Conservation (phyloP, 2,329 filamentous ascomycete species). For the Stemphylium lycopersici region DNA sequence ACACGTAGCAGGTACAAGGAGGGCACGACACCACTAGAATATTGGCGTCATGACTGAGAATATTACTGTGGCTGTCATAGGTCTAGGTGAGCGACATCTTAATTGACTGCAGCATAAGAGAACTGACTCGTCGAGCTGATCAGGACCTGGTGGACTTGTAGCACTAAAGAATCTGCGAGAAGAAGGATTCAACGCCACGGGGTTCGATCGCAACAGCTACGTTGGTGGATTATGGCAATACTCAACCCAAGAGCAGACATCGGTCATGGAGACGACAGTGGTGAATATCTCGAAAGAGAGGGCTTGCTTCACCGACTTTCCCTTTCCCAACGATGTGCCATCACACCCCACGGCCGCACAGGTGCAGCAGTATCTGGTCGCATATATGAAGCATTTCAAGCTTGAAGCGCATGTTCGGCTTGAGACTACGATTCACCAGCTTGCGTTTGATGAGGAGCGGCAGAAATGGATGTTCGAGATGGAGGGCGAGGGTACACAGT, state of each 20-base stretch:
- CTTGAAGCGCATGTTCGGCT: conserved; percentile 22
- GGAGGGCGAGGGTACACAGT: conserved; percentile 4
- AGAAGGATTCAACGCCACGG: conserved; percentile 28
- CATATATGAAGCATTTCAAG: conserved; percentile 26
- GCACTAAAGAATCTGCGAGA: conserved; percentile 28
- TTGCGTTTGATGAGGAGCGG: conserved; percentile 17
- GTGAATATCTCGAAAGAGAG: conserved; percentile 32
- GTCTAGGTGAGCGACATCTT: conserved; percentile 6
- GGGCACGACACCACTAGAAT: neutral
- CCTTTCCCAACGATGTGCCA: conserved; percentile 18
- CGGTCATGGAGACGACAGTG: conserved; percentile 26
- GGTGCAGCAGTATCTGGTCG: conserved; percentile 28
- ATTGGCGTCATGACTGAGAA: neutral
- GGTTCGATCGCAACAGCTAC: conserved; percentile 28
- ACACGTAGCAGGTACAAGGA: too few relatives aligned
- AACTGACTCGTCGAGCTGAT: neutral
- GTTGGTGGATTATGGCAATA: conserved; percentile 34
- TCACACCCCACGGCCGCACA: conserved; percentile 27
- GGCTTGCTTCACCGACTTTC: conserved; percentile 33
- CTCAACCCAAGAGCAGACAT: conserved; percentile 26
- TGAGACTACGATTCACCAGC: conserved; percentile 12
- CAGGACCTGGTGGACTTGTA: conserved; percentile 22
- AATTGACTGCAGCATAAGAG: neutral
- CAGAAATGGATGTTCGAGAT: conserved; percentile 24
- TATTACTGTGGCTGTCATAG: conserved; percentile 18